These are phyloP conservation scores for Urochloa ruziziensis DNA, from an alignment of 176 grass and related monocot species.

Conservation along the genomic window DNA sequence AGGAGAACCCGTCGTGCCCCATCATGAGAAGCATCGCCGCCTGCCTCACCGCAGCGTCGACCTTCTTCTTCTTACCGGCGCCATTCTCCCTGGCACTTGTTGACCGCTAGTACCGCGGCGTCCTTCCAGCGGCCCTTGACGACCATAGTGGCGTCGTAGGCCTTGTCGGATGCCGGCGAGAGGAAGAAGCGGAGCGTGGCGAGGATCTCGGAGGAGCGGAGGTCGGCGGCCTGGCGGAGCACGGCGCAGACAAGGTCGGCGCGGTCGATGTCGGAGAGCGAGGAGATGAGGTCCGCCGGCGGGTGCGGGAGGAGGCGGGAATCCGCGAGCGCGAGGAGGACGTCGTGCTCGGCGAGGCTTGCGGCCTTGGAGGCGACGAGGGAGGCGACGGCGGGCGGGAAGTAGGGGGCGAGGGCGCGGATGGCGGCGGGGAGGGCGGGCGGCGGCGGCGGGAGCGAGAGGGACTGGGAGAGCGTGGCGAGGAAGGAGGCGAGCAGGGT, in stretches of 20 bases:
- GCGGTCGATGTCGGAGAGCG: slow-evolving; percentile 40
- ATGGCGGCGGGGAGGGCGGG: not conserved
- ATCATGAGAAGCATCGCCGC: slow-evolving; percentile 73
- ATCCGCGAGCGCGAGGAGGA: slow-evolving; percentile 47
- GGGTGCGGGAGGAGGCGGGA: slow-evolving; percentile 43
- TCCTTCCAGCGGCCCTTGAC: slow-evolving; percentile 64
- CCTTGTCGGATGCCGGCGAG: slow-evolving; percentile 48
- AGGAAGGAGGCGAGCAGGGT: slow-evolving; percentile 50
- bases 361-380: slow-evolving; percentile 42
- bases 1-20: slow-evolving; percentile 61
- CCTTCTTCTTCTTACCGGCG: slow-evolving; percentile 40
- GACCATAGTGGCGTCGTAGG: slow-evolving; percentile 53
- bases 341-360: slow-evolving; percentile 27
- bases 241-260: slow-evolving; percentile 56
- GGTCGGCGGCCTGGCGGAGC: slow-evolving; percentile 54
- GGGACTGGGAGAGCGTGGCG: slow-evolving; percentile 21
- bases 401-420: slow-evolving; percentile 25
- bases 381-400: slow-evolving; percentile 36
- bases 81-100: slow-evolving; percentile 34
- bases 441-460: slow-evolving; percentile 25
- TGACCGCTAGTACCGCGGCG: slow-evolving; percentile 52
- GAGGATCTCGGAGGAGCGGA: slow-evolving; percentile 57
- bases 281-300: slow-evolving; percentile 32
- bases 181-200: slow-evolving; percentile 60
- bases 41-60: slow-evolving; percentile 14